Evolutionary conservation across 305 asterid species (phyloP).

Genomic region (Fraxinus nigra): DNA sequence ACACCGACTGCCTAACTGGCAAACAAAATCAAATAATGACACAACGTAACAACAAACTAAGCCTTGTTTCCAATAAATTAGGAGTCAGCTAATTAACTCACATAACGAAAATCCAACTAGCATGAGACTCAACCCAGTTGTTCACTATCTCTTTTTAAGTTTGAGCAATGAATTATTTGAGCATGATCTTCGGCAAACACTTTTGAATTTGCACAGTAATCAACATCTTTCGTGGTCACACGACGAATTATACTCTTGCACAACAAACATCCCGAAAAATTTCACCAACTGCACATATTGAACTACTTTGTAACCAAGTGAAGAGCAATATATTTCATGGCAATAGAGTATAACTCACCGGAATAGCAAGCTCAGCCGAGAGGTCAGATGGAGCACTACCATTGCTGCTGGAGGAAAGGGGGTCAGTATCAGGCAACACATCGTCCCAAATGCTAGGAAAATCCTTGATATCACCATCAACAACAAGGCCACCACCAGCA

Average conservation of each 20-base stretch:
- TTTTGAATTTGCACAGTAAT: not conserved
- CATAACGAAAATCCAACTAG: not conserved
- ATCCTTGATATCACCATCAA: slow-evolving; percentile 50
- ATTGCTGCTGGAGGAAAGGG: slow-evolving; percentile 45
- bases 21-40: not conserved
- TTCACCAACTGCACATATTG: not conserved
- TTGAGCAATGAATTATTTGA: not conserved
- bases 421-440: slow-evolving; percentile 46
- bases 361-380: slow-evolving; percentile 78
- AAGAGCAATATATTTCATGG: not conserved
- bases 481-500: slow-evolving; percentile 37
- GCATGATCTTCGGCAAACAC: not conserved
- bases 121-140: not conserved
- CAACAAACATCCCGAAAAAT: no score
- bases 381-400: slow-evolving; percentile 49
- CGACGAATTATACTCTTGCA: not conserved
- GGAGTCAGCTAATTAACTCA: not conserved
- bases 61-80: not conserved
- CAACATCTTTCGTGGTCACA: not conserved
- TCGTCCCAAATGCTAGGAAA: slow-evolving; percentile 73
- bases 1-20: not conserved
- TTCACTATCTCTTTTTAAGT: not conserved
- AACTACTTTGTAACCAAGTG: not conserved
- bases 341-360: slow-evolving; percentile 47
- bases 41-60: not conserved